Evolutionary conservation across 768 basidiomycete genomes (phyloP).

Genomic region (Rhizopogon rudus): DNA sequence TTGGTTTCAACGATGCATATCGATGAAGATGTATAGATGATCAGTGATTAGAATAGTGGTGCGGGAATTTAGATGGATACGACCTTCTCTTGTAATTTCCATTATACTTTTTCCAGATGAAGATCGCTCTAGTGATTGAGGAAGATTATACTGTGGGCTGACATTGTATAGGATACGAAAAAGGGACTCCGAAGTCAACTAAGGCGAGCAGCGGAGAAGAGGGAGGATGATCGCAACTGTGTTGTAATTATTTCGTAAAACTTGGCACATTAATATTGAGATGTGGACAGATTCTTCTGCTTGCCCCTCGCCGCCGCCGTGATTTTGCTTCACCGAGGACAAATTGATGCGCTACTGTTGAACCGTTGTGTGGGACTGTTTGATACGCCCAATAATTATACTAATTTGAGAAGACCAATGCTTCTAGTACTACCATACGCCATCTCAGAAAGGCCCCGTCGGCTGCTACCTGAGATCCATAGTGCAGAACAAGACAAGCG

Average conservation of each 20-base stretch:
- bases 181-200: constrained; percentile 8
- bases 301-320: constrained; percentile 5
- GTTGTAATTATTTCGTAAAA: constrained; percentile 30
- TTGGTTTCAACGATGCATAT: too few species aligned
- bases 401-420: too few species aligned
- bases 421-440: too few species aligned
- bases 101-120: background rate
- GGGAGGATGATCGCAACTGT: constrained; percentile 14
- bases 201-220: background rate
- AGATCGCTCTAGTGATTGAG: background rate
- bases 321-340: constrained; percentile 8
- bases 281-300: background rate
- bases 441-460: too few species aligned
- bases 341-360: background rate
- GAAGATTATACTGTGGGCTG: background rate
- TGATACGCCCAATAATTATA: too few species aligned
- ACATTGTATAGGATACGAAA: constrained; percentile 3
- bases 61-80: background rate
- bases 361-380: background rate
- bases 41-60: constrained; percentile 8
- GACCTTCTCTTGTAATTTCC: background rate
- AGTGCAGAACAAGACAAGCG: background rate
- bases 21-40: constrained; percentile 7
- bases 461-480: background rate
- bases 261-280: constrained; percentile 12